Conservation (phyloP, 2,329 filamentous ascomycete genomes). For the Aspergillus quadrilineatus region DNA sequence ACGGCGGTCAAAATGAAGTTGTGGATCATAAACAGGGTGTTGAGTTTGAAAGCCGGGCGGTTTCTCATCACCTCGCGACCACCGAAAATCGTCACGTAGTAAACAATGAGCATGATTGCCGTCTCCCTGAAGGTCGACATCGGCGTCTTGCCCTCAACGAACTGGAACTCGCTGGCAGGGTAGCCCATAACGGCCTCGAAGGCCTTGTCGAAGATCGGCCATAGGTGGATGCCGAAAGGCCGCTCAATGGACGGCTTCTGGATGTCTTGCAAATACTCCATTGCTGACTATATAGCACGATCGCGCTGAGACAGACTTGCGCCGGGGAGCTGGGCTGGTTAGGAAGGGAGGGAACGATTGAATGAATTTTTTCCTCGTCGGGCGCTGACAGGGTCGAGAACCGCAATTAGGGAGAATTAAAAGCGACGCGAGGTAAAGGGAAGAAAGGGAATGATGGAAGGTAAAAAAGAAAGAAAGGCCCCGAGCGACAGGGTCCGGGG, state of each 20-base stretch:
- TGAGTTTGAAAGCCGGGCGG: conserved; percentile 80
- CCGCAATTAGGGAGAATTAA: conserved; percentile 17
- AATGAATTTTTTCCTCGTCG: conserved; percentile 11
- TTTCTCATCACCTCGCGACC: conserved; percentile 90
- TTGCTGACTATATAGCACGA: conserved; percentile 28
- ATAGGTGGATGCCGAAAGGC: conserved; percentile 86
- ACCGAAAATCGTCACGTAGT: conserved; percentile 92
- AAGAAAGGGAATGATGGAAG: conserved; percentile 54
- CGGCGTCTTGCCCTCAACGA: conserved; percentile 76
- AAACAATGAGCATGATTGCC: conserved; percentile 74
- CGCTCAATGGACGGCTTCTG: conserved; percentile 80
- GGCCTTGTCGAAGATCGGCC: conserved; percentile 90
- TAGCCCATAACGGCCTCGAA: conserved; percentile 77
- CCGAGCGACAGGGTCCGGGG: conserved; percentile 13
- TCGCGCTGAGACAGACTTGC: conserved; percentile 12
- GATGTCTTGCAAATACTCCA: conserved; percentile 52
- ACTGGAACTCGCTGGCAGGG: conserved; percentile 80
- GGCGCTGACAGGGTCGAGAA: conserved; percentile 5
- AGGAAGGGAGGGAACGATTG: not conserved
- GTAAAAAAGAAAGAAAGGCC: conserved; percentile 31
- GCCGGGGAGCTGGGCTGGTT: not conserved
- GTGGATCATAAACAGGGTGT: conserved; percentile 88
- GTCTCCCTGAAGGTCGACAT: conserved; percentile 89
- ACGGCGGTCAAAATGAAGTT: conserved; percentile 91
- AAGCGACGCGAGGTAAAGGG: conserved; percentile 11